Conservation (phyloP, 768 basidiomycete species). For the Tricholoma furcatifolium region DNA sequence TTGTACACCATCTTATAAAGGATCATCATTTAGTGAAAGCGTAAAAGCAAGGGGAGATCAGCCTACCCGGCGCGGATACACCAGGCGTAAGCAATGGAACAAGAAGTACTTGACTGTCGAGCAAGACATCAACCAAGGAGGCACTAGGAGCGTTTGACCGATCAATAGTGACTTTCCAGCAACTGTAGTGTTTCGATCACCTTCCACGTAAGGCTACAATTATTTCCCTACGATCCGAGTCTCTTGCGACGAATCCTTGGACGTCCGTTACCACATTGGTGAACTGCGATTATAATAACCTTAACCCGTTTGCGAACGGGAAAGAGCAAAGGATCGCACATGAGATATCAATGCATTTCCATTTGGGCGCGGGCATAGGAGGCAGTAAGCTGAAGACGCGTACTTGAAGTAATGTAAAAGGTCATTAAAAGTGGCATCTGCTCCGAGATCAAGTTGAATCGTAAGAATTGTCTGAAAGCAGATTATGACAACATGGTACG, state of each 20-base stretch:
- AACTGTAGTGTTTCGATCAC: constrained; percentile 22
- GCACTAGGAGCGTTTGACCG: constrained; percentile 24
- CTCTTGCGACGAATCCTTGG: constrained; percentile 51
- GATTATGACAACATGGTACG: no score
- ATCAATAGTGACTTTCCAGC: background rate
- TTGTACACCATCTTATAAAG: constrained; percentile 31
- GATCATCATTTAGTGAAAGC: background rate
- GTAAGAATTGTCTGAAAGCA: no score
- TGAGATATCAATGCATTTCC: constrained; percentile 41
- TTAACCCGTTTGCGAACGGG: background rate
- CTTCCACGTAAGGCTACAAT: constrained; percentile 51
- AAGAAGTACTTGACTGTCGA: constrained; percentile 41
- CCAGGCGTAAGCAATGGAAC: constrained; percentile 46
- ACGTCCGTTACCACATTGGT: constrained; percentile 40
- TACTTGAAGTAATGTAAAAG: constrained; percentile 56
- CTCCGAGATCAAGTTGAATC: background rate
- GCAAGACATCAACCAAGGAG: constrained; percentile 38
- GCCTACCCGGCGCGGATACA: constrained; percentile 38
- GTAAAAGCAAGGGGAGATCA: background rate
- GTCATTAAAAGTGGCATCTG: constrained; percentile 39
- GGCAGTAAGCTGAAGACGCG: constrained; percentile 47
- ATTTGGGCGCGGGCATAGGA: constrained; percentile 48
- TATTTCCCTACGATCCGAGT: constrained; percentile 44
- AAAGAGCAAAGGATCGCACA: constrained; percentile 17
- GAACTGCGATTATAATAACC: constrained; percentile 29